Percentiles rank a stretch among this genome's conserved stretches.
Conservation (phyloP, 768 basidiomycete genomes). For the Amanita molliuscula region DNA sequence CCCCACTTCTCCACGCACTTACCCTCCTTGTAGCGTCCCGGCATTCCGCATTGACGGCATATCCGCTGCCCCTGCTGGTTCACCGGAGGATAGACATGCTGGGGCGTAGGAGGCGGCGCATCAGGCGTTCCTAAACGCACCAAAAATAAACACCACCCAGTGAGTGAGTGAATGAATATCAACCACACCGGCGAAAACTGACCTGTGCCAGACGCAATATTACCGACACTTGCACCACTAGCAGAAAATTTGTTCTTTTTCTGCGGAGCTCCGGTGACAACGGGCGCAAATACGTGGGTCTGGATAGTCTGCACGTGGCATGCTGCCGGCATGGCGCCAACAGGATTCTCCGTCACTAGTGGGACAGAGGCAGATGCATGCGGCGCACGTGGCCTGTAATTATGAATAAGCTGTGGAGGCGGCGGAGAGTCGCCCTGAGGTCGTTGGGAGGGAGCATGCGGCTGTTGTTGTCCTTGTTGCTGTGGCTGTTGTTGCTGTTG, state of each 20-base stretch:
- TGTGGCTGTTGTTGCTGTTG: background rate
- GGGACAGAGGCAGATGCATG: slow-evolving; percentile 7
- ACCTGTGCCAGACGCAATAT: background rate
- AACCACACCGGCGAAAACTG: background rate
- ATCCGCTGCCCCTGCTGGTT: slow-evolving; percentile 65
- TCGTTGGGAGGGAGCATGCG: background rate
- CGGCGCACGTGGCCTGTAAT: slow-evolving; percentile 7
- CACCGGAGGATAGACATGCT: slow-evolving; percentile 29
- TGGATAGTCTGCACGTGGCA: slow-evolving; percentile 33
- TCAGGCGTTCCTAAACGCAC: slow-evolving; percentile 8
- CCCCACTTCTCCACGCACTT: slow-evolving; percentile 88
- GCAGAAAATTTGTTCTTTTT: slow-evolving; percentile 50
- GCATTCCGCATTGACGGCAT: slow-evolving; percentile 64
- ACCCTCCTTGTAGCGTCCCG: slow-evolving; percentile 73
- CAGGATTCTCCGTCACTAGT: slow-evolving; percentile 8
- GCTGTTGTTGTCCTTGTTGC: background rate
- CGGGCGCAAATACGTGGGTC: slow-evolving; percentile 64
- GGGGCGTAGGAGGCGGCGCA: slow-evolving; percentile 15
- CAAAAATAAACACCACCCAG: slow-evolving; percentile 1
- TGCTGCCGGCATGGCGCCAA: slow-evolving; percentile 10
- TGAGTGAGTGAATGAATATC: no score
- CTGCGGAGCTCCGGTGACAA: slow-evolving; percentile 60
- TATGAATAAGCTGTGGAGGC: slow-evolving; percentile 1
- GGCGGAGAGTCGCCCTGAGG: slow-evolving; percentile 3
- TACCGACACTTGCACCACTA: slow-evolving; percentile 10